Base-by-base conservation (phyloP, 805 yeast genomes). In the Zygosaccharomyces siamensis region DNA sequence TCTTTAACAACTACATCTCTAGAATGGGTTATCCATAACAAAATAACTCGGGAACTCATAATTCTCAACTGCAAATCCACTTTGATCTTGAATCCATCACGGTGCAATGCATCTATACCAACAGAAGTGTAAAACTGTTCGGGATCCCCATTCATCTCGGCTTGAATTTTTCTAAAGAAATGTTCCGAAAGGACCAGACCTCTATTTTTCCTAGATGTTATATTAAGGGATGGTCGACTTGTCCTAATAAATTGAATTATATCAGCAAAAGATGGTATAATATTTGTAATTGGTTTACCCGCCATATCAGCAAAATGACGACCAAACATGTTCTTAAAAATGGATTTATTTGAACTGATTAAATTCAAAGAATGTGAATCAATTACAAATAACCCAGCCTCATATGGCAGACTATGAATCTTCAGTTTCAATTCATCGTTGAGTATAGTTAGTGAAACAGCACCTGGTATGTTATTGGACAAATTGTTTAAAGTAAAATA, bases 111-210 rank as follows among this genome's bases (percentile, higher is more conserved):
- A 49, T 73, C 72, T 7, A 89, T 73, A 33, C 95, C 95, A 20
- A 76, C 72, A 1, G 89, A 83, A 26, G 75, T 73, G 50, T 85
- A 83, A 42, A 80, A 67, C 5, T 78, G 80, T 21, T 76, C 76
- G 42, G 72, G 77, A 27, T 63, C 56, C n/a, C 64, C 68, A 40
- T 62, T 65, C 56, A 61, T 61, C 46, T 75, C 71, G 0, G 85
- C 82, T 48, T 75, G 73, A 46, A 80, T 74, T 55, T 83, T 81
- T 53, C 97, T 76, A 69, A 92, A 89, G 62, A 86, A 84, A 67
- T 89, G 97, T 65, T 90, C 98, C 0, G 97, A 95, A 10, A 90
- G 70, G 0, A 90, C 96, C 44, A 87, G 68, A 1, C 97, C 97
- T 50, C 52, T 64, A 46, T 64, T 66, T 31, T 52, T 55, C 0